Conservation (phyloP, 2,329 filamentous ascomycete species). For the Proliferodiscus dingleyae region DNA sequence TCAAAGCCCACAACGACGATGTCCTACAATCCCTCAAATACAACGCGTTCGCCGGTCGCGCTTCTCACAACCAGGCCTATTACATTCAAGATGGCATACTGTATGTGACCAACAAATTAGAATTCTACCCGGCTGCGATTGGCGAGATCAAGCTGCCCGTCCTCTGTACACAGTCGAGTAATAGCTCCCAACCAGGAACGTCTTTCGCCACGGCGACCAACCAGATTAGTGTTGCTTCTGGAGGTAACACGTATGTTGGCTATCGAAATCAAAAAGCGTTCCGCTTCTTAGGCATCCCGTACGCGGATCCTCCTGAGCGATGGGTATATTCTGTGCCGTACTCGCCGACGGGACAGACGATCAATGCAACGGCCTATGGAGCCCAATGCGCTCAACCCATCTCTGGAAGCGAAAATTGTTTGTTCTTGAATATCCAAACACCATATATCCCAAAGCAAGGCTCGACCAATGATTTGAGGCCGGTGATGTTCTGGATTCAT, state of each 20-base stretch:
- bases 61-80: constrained; percentile 35
- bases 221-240: constrained; percentile 36
- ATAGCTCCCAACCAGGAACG: constrained; percentile 30
- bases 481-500: constrained; percentile 30
- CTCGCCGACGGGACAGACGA: constrained; percentile 38
- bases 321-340: constrained; percentile 40
- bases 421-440: constrained; percentile 37
- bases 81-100: constrained; percentile 39
- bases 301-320: constrained; percentile 21
- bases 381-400: constrained; percentile 30
- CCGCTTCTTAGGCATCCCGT: constrained; percentile 31
- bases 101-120: constrained; percentile 33
- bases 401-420: constrained; percentile 28
- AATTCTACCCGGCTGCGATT: constrained; percentile 23
- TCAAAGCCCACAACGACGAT: constrained; percentile 40
- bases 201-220: constrained; percentile 34
- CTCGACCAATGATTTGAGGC: constrained; percentile 28
- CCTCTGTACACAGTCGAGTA: constrained; percentile 46
- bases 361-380: constrained; percentile 42
- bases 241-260: constrained; percentile 43
- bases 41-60: constrained; percentile 37
- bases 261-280: constrained; percentile 50
- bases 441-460: constrained; percentile 24
- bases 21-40: constrained; percentile 43
- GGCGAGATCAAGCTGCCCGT: constrained; percentile 44